phyloP scores from a whole-genome alignment of 1,284 basidiomycete species.

The Marasmius tenuissimus region DNA sequence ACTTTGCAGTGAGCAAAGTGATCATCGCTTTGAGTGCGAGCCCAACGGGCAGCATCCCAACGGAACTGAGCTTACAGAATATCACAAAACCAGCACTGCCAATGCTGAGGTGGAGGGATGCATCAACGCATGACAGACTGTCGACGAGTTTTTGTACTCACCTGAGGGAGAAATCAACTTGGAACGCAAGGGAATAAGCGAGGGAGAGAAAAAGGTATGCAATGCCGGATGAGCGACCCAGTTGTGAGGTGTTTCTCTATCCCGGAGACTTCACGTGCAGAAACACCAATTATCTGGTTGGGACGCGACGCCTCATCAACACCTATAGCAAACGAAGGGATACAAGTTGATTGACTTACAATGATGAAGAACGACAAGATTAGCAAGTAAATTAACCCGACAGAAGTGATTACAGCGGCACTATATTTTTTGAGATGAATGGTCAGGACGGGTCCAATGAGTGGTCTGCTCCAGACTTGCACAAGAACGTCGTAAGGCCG shows the following conservation, averaged over 20 bases:
- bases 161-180: constrained; percentile 50
- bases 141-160: constrained; percentile 14
- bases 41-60: constrained; percentile 58
- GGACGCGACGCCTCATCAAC: not conserved
- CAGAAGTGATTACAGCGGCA: constrained; percentile 64
- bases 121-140: not conserved
- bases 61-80: constrained; percentile 75
- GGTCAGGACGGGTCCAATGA: not conserved
- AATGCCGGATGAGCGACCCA: constrained; percentile 49
- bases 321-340: constrained; percentile 1
- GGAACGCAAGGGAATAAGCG: constrained; percentile 61
- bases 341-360: constrained; percentile 35
- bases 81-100: constrained; percentile 65
- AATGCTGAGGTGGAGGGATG: constrained; percentile 30
- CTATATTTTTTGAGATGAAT: constrained; percentile 32
- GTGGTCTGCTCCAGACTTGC: constrained; percentile 30
- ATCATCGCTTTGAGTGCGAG: constrained; percentile 65
- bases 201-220: constrained; percentile 63
- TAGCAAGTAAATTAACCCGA: constrained; percentile 74
- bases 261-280: constrained; percentile 41
- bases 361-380: constrained; percentile 47
- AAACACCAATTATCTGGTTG: constrained; percentile 27
- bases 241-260: constrained; percentile 50
- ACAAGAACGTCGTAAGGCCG: constrained; percentile 67
- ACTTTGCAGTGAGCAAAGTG: constrained; percentile 53